Evolutionary conservation across 2,329 filamentous ascomycete species (phyloP).

Genomic region (Verticillium zaregamsianum): DNA sequence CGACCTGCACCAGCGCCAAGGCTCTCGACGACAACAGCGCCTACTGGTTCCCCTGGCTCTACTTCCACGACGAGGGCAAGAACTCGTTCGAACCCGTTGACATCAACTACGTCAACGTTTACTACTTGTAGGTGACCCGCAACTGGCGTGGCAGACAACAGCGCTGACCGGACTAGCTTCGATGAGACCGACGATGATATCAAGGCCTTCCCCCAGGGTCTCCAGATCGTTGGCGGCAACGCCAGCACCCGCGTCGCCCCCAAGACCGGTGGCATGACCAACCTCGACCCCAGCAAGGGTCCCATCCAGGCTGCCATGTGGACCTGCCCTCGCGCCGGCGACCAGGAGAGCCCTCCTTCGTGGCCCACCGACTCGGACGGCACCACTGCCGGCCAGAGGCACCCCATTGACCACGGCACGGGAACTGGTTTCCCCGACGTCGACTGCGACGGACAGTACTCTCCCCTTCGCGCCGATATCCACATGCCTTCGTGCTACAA

Average conservation of each 20-base stretch:
- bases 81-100: conserved; percentile 62
- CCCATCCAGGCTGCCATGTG: conserved; percentile 51
- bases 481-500: conserved; percentile 75
- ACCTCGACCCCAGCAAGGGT: conserved; percentile 49
- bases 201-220: conserved; percentile 63
- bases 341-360: conserved; percentile 39
- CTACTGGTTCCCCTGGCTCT: conserved; percentile 74
- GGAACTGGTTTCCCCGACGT: conserved; percentile 66
- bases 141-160: background rate
- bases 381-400: conserved; percentile 47
- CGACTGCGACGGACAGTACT: conserved; percentile 60
- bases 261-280: conserved; percentile 41
- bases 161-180: conserved; percentile 40
- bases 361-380: conserved; percentile 55
- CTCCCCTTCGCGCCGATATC: conserved; percentile 60
- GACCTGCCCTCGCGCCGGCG: conserved; percentile 53
- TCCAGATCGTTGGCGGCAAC: conserved; percentile 69
- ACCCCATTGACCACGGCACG: conserved; percentile 48
- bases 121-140: conserved; percentile 59
- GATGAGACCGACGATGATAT: conserved; percentile 61
- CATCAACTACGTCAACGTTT: conserved; percentile 69
- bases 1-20: conserved; percentile 67
- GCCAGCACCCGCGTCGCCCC: conserved; percentile 53
- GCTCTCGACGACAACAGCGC: conserved; percentile 66
- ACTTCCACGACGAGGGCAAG: conserved; percentile 60